Evolutionary conservation across 2,329 filamentous ascomycete genomes (phyloP).

Genomic region (Pestalotiopsis fici): DNA sequence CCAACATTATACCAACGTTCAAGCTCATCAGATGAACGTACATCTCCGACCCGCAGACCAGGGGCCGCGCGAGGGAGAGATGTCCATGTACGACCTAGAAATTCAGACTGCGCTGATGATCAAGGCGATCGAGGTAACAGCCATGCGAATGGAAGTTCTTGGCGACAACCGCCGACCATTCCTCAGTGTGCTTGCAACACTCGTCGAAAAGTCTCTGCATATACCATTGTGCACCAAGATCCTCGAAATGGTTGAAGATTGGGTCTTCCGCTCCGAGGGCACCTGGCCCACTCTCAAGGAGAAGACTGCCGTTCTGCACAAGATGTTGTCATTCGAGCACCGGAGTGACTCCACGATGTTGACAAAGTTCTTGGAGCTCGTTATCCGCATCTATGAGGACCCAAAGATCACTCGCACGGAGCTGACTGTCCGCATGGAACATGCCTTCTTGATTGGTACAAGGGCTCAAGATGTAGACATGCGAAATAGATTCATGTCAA

Average conservation of each 20-base stretch:
- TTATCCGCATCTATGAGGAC: slow-evolving; percentile 97
- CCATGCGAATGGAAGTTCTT: slow-evolving; percentile 87
- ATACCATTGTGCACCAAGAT: slow-evolving; percentile 88
- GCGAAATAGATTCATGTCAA: slow-evolving; percentile 94
- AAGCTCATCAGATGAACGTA: slow-evolving; percentile 49
- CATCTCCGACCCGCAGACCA: slow-evolving; percentile 53
- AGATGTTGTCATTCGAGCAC: slow-evolving; percentile 96
- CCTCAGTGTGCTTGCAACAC: slow-evolving; percentile 88
- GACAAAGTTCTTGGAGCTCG: slow-evolving; percentile 90
- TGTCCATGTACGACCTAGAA: slow-evolving; percentile 78
- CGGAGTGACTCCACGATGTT: slow-evolving; percentile 81
- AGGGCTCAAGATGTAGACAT: slow-evolving; percentile 92
- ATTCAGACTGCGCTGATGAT: slow-evolving; percentile 90
- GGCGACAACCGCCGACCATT: slow-evolving; percentile 91
- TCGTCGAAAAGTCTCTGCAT: slow-evolving; percentile 94
- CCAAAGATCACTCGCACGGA: slow-evolving; percentile 94
- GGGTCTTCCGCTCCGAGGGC: slow-evolving; percentile 94
- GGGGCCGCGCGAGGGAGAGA: slow-evolving; percentile 53
- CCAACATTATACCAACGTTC: slow-evolving; percentile 65
- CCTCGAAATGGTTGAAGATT: slow-evolving; percentile 87
- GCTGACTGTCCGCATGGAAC: slow-evolving; percentile 94
- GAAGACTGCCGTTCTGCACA: slow-evolving; percentile 97
- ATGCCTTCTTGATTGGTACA: slow-evolving; percentile 95
- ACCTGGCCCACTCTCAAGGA: slow-evolving; percentile 98
- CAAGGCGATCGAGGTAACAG: slow-evolving; percentile 92